phyloP scores from a whole-genome alignment of 345 rosid genomes.

The Salix arbutifolia region DNA sequence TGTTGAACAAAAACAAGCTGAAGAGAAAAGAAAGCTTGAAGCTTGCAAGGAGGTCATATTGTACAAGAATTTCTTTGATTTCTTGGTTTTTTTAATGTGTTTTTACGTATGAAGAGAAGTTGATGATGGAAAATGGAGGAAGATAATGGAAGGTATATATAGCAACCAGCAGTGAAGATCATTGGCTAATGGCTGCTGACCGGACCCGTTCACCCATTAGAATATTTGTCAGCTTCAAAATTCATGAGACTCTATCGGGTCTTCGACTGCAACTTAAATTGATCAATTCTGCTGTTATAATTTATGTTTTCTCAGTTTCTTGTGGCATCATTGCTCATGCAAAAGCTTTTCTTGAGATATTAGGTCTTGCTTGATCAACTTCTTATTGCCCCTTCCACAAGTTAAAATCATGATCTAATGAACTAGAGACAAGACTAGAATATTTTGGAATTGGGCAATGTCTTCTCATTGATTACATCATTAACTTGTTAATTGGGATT shows the following conservation, averaged over 20 bases:
- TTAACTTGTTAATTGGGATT: no score
- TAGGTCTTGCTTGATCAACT: no score
- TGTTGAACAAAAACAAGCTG: conserved; percentile 17
- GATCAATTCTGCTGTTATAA: background rate
- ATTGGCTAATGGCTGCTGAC: background rate
- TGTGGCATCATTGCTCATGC: no score
- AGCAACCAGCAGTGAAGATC: background rate
- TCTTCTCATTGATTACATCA: no score
- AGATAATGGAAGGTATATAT: background rate
- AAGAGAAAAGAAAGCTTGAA: conserved; percentile 32
- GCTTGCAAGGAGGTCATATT: conserved; percentile 45
- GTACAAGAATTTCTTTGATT: background rate
- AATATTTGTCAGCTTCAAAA: background rate
- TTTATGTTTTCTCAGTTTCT: background rate
- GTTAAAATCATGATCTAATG: no score
- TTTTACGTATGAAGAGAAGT: background rate
- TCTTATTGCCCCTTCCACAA: no score
- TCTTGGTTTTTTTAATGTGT: background rate
- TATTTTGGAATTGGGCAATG: no score
- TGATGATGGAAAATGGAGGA: background rate
- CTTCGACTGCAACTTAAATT: background rate
- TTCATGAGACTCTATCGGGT: background rate
- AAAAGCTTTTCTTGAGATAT: no score
- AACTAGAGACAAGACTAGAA: no score
- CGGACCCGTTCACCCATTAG: background rate